Percentiles rank a stretch among this genome's conserved stretches.
Conservation (phyloP, 495 filamentous ascomycete genomes). For the Xylaria venustula region DNA sequence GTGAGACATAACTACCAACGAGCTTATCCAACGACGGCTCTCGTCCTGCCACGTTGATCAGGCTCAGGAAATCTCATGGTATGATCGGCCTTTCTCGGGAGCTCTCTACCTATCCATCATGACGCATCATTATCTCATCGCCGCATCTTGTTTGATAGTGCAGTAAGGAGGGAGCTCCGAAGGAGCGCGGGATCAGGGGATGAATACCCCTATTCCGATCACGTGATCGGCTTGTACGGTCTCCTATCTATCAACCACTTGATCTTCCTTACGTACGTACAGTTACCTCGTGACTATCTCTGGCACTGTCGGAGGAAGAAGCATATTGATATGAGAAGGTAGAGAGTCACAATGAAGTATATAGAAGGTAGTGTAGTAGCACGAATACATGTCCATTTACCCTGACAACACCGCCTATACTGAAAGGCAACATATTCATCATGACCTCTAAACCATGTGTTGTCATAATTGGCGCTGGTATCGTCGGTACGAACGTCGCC, state of each 20-base stretch:
- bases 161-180: neutral
- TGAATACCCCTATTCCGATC: conserved; percentile 8
- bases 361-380: conserved; percentile 4
- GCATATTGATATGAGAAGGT: neutral
- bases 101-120: neutral
- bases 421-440: conserved; percentile 9
- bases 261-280: neutral
- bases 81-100: neutral
- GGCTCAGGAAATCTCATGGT: neutral
- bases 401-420: neutral
- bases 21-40: neutral
- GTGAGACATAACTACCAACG: neutral
- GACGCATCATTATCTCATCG: neutral
- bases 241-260: neutral
- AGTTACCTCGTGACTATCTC: neutral
- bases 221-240: conserved; percentile 11
- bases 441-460: conserved; percentile 28
- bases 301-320: neutral
- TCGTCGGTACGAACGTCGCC: conserved; percentile 52
- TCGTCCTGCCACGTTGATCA: neutral
- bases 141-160: neutral
- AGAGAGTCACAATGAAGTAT: neutral
- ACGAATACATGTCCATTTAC: neutral
- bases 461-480: conserved; percentile 55
- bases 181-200: neutral